Percentiles rank a stretch among this genome's conserved stretches.
phyloP scores from a whole-genome alignment of 2,329 filamentous ascomycete genomes.

The Epichloe aotearoae region DNA sequence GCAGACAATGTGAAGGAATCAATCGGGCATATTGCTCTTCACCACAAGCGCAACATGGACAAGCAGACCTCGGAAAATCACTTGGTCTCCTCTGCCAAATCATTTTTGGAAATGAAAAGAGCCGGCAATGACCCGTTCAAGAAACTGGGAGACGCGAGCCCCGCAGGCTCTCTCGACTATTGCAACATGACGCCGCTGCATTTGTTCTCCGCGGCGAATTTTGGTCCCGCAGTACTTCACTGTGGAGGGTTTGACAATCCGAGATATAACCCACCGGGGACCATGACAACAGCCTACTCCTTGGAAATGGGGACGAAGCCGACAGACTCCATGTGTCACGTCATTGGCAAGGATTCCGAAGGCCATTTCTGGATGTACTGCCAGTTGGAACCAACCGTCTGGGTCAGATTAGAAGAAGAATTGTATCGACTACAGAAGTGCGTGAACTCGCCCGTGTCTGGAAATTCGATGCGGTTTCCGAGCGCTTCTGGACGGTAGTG shows the following conservation, averaged over 20 bases:
- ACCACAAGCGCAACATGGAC: conserved; percentile 4
- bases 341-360: conserved; percentile 4
- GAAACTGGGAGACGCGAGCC: background rate
- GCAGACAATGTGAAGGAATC: background rate
- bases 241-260: background rate
- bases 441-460: conserved; percentile 4
- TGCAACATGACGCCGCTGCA: conserved; percentile 3
- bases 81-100: conserved; percentile 1
- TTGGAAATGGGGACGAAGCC: background rate
- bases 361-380: conserved; percentile 7
- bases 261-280: conserved; percentile 5
- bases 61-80: conserved; percentile 1
- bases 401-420: conserved; percentile 6
- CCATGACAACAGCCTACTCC: conserved; percentile 3
- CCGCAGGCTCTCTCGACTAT: background rate
- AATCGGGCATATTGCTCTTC: conserved; percentile 1
- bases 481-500: no score
- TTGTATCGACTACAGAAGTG: conserved; percentile 6
- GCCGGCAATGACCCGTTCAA: background rate
- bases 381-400: conserved; percentile 5
- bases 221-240: conserved; percentile 3
- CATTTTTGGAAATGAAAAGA: background rate
- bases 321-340: background rate
- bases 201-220: conserved; percentile 4
- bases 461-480: conserved; percentile 1